phyloP scores from a whole-genome alignment of 2,329 filamentous ascomycete genomes.

The Teratosphaeria destructans region DNA sequence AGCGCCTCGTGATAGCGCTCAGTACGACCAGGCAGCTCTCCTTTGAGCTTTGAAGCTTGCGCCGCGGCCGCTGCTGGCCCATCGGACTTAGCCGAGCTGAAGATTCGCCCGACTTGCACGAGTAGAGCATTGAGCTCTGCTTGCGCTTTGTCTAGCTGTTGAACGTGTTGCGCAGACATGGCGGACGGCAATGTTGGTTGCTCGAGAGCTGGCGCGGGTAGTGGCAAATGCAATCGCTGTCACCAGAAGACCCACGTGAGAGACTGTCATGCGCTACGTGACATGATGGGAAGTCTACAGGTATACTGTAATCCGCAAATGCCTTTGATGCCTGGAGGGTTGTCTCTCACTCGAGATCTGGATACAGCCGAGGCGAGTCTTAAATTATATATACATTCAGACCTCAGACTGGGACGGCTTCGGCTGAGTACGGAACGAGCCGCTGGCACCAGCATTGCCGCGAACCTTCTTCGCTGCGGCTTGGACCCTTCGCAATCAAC shows the following conservation, averaged over 20 bases:
- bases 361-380: no score
- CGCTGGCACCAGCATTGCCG: neutral
- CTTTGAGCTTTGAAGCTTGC: conserved; percentile 25
- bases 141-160: neutral
- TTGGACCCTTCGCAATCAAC: neutral
- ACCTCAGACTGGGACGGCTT: neutral
- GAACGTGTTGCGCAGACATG: neutral
- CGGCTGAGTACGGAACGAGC: neutral
- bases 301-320: neutral
- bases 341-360: neutral
- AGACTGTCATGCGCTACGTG: neutral
- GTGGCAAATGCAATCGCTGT: neutral
- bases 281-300: neutral
- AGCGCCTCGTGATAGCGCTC: conserved; percentile 40
- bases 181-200: neutral
- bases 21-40: conserved; percentile 29
- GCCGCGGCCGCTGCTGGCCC: conserved; percentile 18
- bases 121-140: conserved; percentile 18
- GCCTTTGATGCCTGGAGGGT: neutral
- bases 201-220: neutral
- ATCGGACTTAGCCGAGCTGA: conserved; percentile 30
- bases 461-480: neutral
- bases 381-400: no score
- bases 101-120: conserved; percentile 34
- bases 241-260: neutral